A percentile compares a stretch with the other conserved stretches of the same genome.
These are phyloP conservation scores for Pisolithus microcarpus DNA, from an alignment of 768 basidiomycete genomes.

Conservation along the genomic window DNA sequence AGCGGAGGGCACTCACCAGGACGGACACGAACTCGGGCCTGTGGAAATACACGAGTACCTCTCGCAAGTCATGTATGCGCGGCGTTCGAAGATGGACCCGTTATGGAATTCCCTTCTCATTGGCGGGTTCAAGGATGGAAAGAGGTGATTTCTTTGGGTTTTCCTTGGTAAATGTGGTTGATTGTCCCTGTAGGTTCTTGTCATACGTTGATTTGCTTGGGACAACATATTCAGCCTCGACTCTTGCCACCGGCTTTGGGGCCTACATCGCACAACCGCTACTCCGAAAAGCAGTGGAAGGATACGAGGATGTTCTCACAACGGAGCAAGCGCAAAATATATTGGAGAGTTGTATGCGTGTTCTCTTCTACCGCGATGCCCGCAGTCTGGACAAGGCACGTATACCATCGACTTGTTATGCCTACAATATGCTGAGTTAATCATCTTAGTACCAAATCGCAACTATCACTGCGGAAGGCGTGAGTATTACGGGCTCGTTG, in stretches of 20 bases:
- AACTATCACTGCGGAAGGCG: conserved; percentile 70
- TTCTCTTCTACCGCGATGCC: conserved; percentile 94
- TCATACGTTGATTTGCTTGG: conserved; percentile 92
- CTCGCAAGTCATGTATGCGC: conserved; percentile 81
- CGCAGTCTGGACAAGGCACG: conserved; percentile 89
- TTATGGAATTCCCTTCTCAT: conserved; percentile 94
- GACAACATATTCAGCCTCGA: conserved; percentile 91
- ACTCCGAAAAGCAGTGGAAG: conserved; percentile 86
- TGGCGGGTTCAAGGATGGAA: conserved; percentile 82
- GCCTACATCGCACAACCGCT: conserved; percentile 89
- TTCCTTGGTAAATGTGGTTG: not conserved
- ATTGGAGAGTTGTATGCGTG: conserved; percentile 80
- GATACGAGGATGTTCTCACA: conserved; percentile 62
- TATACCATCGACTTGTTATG: not conserved
- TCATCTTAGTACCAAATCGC: conserved; percentile 87
- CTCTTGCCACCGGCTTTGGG: conserved; percentile 93
- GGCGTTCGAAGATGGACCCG: conserved; percentile 85
- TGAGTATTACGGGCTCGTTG: conserved; percentile 72
- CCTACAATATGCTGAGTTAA: not conserved
- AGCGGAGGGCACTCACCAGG: conserved; percentile 74
- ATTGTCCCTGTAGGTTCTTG: conserved; percentile 57
- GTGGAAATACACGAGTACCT: conserved; percentile 91
- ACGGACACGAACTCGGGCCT: conserved; percentile 80
- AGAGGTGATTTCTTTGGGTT: conserved; percentile 43
- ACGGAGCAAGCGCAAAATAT: conserved; percentile 75